A percentile compares a stretch with the other conserved stretches of the same genome.
Evolutionary conservation across 2,329 filamentous ascomycete species (phyloP).

Genomic region (Colletotrichum gloeosporioides): DNA sequence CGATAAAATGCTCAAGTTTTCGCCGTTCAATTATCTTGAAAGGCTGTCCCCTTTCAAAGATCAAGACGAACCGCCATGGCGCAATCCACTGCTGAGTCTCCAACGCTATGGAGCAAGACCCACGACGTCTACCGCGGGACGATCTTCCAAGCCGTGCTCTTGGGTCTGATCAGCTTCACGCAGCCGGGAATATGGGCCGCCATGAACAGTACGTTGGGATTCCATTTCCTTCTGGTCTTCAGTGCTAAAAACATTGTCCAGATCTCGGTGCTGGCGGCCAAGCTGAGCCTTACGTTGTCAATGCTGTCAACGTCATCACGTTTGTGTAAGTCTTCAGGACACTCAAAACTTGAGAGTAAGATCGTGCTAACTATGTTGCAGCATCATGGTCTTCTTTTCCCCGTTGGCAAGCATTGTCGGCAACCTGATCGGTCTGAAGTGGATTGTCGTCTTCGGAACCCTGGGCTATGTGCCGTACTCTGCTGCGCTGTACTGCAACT

Average conservation of each 20-base stretch:
- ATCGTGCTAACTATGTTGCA: fast-evolving
- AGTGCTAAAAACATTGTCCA: neutral
- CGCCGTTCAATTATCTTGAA: neutral
- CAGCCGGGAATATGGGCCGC: constrained; percentile 47
- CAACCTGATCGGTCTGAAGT: constrained; percentile 8
- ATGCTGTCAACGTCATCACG: constrained; percentile 1
- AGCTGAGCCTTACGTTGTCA: constrained; percentile 9
- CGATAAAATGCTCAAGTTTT: neutral
- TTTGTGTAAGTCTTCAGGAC: neutral
- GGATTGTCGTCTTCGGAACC: constrained; percentile 4
- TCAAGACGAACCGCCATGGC: neutral
- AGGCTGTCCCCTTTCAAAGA: neutral
- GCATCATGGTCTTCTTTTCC: constrained; percentile 2
- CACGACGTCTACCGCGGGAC: constrained; percentile 42
- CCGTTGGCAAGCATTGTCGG: constrained; percentile 6
- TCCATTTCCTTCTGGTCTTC: too few species aligned
- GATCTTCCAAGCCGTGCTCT: constrained; percentile 48
- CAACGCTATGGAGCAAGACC: neutral
- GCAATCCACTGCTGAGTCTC: neutral
- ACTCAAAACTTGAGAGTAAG: fast-evolving
- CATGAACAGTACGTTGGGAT: neutral
- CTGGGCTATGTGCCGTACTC: constrained; percentile 10
- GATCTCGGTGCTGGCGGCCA: constrained; percentile 9
- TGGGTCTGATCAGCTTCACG: constrained; percentile 48
- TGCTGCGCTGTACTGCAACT: constrained; percentile 10